Percentiles rank a stretch among this genome's conserved stretches.
Evolutionary conservation across 2,329 filamentous ascomycete genomes (phyloP).

Genomic region (Xylariaceae sp.): DNA sequence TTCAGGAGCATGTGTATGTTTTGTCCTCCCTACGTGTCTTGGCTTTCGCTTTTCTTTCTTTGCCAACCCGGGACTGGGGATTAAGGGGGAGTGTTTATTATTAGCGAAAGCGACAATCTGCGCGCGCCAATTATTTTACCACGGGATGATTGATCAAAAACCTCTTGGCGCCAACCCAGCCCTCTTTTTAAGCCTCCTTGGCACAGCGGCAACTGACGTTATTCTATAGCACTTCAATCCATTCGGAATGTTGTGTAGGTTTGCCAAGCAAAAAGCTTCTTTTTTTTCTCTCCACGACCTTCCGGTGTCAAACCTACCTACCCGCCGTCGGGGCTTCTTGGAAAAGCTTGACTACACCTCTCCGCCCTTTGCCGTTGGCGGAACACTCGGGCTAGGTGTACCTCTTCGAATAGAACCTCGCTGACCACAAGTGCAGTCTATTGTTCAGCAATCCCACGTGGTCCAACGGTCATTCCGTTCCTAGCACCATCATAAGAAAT

Average conservation of each 20-base stretch:
- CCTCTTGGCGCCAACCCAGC: conserved; percentile 44
- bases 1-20: conserved; percentile 44
- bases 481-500: conserved; percentile 63
- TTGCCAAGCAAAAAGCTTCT: conserved; percentile 42
- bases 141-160: conserved; percentile 25
- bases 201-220: conserved; percentile 41
- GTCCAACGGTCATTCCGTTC: conserved; percentile 55
- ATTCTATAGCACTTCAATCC: conserved; percentile 44
- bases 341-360: conserved; percentile 23
- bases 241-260: conserved; percentile 47
- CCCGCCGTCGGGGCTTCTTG: conserved; percentile 12
- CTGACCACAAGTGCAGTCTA: conserved; percentile 51
- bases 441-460: conserved; percentile 67
- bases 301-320: conserved; percentile 28
- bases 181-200: conserved; percentile 41
- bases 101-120: conserved; percentile 9
- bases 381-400: neutral
- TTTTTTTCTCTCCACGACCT: conserved; percentile 30
- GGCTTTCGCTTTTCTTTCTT: conserved; percentile 8
- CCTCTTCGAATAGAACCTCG: neutral
- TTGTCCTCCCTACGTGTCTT: conserved; percentile 26
- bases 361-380: neutral
- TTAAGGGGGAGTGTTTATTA: conserved; percentile 8
- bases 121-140: conserved; percentile 31
- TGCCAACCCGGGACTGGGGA: neutral